These are phyloP conservation scores for Fraxinus americana DNA, from an alignment of 257 asterid genomes.

Conservation along the genomic window DNA sequence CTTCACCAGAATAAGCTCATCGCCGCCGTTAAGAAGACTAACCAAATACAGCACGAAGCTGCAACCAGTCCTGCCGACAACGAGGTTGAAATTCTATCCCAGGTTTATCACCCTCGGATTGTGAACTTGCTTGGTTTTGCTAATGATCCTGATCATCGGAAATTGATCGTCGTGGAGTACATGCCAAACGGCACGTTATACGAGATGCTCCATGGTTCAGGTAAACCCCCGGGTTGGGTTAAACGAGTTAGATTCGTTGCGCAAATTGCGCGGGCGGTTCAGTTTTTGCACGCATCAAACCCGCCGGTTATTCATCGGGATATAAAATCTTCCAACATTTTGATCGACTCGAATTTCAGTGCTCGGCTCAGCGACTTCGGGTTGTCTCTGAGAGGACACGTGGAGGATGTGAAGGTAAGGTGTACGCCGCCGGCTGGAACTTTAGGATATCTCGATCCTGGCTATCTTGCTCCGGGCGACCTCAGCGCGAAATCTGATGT, in stretches of 20 bases:
- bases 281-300: constrained; percentile 53
- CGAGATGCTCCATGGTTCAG: constrained; percentile 65
- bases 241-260: constrained; percentile 62
- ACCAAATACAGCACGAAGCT: constrained; percentile 25
- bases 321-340: constrained; percentile 72
- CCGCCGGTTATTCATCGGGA: constrained; percentile 90
- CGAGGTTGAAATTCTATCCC: constrained; percentile 73
- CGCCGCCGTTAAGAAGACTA: constrained; percentile 69
- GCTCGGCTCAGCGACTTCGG: constrained; percentile 90
- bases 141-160: constrained; percentile 38
- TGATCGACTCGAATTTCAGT: constrained; percentile 54
- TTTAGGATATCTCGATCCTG: constrained; percentile 84
- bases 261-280: constrained; percentile 73
- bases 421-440: constrained; percentile 97
- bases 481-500: constrained; percentile 85
- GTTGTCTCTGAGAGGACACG: constrained; percentile 72
- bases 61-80: constrained; percentile 47
- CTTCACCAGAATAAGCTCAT: constrained; percentile 36
- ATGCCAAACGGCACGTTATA: constrained; percentile 79
- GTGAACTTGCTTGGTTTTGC: constrained; percentile 76
- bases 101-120: constrained; percentile 55
- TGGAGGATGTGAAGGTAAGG: constrained; percentile 63
- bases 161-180: constrained; percentile 70
- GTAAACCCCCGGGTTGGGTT: constrained; percentile 64
- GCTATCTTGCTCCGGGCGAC: constrained; percentile 84